These are phyloP conservation scores for Amauroascus verrucosus DNA, from an alignment of 2,329 filamentous ascomycete species.

Conservation along the genomic window DNA sequence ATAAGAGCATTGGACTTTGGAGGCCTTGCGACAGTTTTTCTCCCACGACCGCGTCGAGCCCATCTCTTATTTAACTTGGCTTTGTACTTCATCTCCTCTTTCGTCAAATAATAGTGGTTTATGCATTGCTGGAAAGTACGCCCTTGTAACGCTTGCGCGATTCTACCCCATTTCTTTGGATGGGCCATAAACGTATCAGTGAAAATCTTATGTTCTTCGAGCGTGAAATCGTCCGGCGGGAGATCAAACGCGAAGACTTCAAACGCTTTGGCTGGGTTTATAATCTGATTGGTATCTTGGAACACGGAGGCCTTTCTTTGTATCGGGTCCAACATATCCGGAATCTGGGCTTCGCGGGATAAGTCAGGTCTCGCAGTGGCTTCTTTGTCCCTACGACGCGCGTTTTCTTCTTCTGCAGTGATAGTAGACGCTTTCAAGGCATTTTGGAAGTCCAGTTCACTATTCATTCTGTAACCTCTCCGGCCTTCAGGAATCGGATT, in stretches of 20 bases:
- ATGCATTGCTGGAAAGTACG: conserved; percentile 42
- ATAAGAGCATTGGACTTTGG: conserved; percentile 42
- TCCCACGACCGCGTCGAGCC: conserved; percentile 33
- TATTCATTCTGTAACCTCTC: conserved; percentile 39
- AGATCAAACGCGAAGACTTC: conserved; percentile 38
- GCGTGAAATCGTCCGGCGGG: conserved; percentile 39
- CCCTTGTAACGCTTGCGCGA: conserved; percentile 38
- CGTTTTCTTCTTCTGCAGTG: conserved; percentile 39
- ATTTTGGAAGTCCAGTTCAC: conserved; percentile 41
- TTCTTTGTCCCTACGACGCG: conserved; percentile 35
- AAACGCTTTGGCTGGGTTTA: conserved; percentile 32
- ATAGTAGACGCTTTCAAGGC: conserved; percentile 40
- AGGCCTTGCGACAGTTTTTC: conserved; percentile 26
- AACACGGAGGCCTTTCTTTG: conserved; percentile 34
- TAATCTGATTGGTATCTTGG: conserved; percentile 38
- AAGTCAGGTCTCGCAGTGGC: conserved; percentile 37
- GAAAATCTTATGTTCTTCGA: conserved; percentile 39
- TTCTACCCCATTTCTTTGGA: conserved; percentile 44
- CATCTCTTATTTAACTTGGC: conserved; percentile 40
- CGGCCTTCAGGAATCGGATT: conserved; percentile 29
- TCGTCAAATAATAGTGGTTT: conserved; percentile 43
- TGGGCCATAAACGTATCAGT: conserved; percentile 39
- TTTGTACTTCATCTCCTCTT: conserved; percentile 42
- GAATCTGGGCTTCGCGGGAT: conserved; percentile 38
- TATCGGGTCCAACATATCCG: conserved; percentile 37